Evolutionary conservation across 345 rosid genomes (phyloP).

Genomic region (Pistacia atlantica): DNA sequence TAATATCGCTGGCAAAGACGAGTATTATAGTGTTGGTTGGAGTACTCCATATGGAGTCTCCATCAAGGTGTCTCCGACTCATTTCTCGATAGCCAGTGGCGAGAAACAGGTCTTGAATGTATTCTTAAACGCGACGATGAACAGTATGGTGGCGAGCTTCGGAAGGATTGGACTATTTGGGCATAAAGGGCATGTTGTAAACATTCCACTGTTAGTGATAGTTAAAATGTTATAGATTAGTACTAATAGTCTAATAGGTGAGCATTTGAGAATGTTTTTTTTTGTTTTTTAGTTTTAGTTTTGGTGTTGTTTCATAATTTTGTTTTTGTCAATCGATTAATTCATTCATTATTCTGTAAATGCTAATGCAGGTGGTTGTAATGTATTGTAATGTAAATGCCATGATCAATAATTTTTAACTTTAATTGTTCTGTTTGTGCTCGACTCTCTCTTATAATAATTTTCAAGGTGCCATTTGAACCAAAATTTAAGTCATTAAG

Average conservation of each 20-base stretch:
- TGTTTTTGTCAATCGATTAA: slow-evolving; percentile 26
- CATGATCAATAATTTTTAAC: slow-evolving; percentile 2
- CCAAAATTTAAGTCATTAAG: no score
- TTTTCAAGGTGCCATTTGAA: no score
- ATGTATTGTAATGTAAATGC: slow-evolving; percentile 11
- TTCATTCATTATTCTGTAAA: slow-evolving; percentile 51
- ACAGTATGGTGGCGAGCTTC: slow-evolving; percentile 52
- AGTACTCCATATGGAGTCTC: slow-evolving; percentile 69
- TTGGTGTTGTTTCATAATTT: background rate
- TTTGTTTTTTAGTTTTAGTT: background rate
- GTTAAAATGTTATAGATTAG: slow-evolving; percentile 34
- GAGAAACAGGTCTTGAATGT: slow-evolving; percentile 64
- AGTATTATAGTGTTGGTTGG: slow-evolving; percentile 76
- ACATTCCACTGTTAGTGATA: slow-evolving; percentile 72
- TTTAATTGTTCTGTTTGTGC: no score
- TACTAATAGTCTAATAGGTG: slow-evolving; percentile 30
- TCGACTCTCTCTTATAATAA: no score
- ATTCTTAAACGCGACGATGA: slow-evolving; percentile 48
- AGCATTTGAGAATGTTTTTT: slow-evolving; percentile 8
- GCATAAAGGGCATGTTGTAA: slow-evolving; percentile 58
- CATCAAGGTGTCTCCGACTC: slow-evolving; percentile 65
- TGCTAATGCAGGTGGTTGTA: slow-evolving; percentile 24
- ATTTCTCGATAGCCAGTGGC: slow-evolving; percentile 52
- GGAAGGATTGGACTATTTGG: slow-evolving; percentile 81
- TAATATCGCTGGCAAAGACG: slow-evolving; percentile 61